phyloP scores from a whole-genome alignment of 208 protist genomes.

The Leishmania major region DNA sequence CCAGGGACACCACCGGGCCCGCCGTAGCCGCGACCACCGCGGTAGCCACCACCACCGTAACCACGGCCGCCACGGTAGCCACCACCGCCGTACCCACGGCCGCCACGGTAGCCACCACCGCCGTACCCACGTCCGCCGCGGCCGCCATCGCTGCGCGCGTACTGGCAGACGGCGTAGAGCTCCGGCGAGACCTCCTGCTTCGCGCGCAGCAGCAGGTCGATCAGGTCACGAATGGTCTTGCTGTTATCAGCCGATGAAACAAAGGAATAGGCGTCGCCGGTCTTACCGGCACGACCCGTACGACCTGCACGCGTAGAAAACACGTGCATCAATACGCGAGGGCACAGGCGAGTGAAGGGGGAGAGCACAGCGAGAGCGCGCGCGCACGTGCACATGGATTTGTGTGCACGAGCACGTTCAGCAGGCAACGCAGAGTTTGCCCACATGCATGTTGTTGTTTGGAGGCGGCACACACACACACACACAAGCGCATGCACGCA shows the following conservation, averaged over 20 bases:
- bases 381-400: neutral
- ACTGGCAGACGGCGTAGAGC: constrained; percentile 55
- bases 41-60: constrained; percentile 12
- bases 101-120: constrained; percentile 31
- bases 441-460: neutral
- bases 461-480: neutral
- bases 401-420: neutral
- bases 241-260: constrained; percentile 63
- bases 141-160: constrained; percentile 38
- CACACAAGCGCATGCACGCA: neutral
- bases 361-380: constrained; percentile 1
- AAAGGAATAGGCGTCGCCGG: constrained; percentile 89
- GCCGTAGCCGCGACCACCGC: constrained; percentile 11
- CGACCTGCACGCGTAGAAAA: constrained; percentile 47
- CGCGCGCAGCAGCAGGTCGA: constrained; percentile 67
- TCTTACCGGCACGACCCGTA: constrained; percentile 87
- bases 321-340: neutral
- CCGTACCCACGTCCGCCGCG: constrained; percentile 32
- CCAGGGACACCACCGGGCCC: constrained; percentile 17
- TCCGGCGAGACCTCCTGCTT: constrained; percentile 72
- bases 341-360: neutral
- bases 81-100: constrained; percentile 16
- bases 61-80: constrained; percentile 11
- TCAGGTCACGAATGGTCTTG: constrained; percentile 82
- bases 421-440: neutral